phyloP scores from a whole-genome alignment of 805 yeast species.

The Metschnikowia matae region DNA sequence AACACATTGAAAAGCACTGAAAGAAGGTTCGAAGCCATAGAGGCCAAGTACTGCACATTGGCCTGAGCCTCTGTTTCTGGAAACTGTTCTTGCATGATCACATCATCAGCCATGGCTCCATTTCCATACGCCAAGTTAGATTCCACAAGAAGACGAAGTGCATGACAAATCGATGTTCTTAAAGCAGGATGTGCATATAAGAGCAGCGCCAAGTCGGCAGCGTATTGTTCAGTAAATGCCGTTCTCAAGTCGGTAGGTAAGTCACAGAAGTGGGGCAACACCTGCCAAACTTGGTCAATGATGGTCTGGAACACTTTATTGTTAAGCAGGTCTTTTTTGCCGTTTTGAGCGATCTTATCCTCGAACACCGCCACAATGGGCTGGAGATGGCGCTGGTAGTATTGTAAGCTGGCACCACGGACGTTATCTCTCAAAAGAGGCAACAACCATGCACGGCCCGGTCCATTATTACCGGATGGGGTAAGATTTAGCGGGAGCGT shows the following conservation, averaged over 20 bases:
- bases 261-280: slow-evolving; percentile 85
- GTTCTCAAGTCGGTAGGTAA: slow-evolving; percentile 68
- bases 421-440: slow-evolving; percentile 88
- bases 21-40: slow-evolving; percentile 68
- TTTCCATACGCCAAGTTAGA: slow-evolving; percentile 62
- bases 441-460: slow-evolving; percentile 95
- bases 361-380: slow-evolving; percentile 62
- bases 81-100: slow-evolving; percentile 57
- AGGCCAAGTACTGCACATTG: slow-evolving; percentile 59
- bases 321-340: slow-evolving; percentile 57
- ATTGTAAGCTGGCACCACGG: slow-evolving; percentile 62
- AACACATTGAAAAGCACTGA: slow-evolving; percentile 90
- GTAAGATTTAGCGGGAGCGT: slow-evolving; percentile 75
- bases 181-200: slow-evolving; percentile 71
- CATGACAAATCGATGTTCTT: slow-evolving; percentile 80
- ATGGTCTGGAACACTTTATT: slow-evolving; percentile 78
- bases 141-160: slow-evolving; percentile 72
- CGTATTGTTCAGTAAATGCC: slow-evolving; percentile 72
- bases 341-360: slow-evolving; percentile 34
- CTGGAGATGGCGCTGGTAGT: slow-evolving; percentile 56
- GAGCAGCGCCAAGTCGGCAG: slow-evolving; percentile 66
- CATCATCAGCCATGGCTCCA: slow-evolving; percentile 55
- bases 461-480: slow-evolving; percentile 34
- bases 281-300: slow-evolving; percentile 87
- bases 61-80: slow-evolving; percentile 51